phyloP scores from a whole-genome alignment of 2,329 filamentous ascomycete genomes.

The Ophiostoma sp. region DNA sequence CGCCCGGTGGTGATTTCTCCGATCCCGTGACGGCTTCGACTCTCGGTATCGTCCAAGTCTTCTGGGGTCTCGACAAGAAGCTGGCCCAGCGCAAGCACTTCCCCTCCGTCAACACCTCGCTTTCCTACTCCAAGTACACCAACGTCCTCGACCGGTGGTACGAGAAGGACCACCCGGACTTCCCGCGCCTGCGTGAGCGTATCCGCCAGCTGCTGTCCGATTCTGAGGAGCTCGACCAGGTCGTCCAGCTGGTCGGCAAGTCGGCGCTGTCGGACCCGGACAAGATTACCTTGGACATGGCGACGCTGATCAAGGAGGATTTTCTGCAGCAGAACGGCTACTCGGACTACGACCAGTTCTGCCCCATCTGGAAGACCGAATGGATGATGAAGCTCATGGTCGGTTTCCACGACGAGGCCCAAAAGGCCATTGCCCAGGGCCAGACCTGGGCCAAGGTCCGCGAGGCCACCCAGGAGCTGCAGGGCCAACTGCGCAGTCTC shows the following conservation, averaged over 20 bases:
- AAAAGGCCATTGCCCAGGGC: slow-evolving; percentile 90
- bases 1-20: slow-evolving; percentile 97
- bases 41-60: slow-evolving; percentile 96
- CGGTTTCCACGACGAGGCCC: slow-evolving; percentile 94
- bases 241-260: slow-evolving; percentile 97
- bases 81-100: slow-evolving; percentile 98
- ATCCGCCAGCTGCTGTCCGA: slow-evolving; percentile 92
- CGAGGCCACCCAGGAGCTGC: slow-evolving; percentile 84
- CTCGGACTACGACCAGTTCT: slow-evolving; percentile 98
- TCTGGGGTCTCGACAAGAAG: slow-evolving; percentile 99
- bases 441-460: slow-evolving; percentile 91
- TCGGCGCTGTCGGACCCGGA: slow-evolving; percentile 92
- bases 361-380: slow-evolving; percentile 98
- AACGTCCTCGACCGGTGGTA: slow-evolving; percentile 88
- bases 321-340: slow-evolving; percentile 99
- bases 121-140: slow-evolving; percentile 97
- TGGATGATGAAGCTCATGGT: slow-evolving; percentile 99
- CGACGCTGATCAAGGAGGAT: slow-evolving; percentile 92
- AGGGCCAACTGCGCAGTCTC: slow-evolving; percentile 81
- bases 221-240: slow-evolving; percentile 96
- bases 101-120: slow-evolving; percentile 92
- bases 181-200: slow-evolving; percentile 86
- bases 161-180: slow-evolving; percentile 89
- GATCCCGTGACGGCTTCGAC: slow-evolving; percentile 95
- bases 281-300: slow-evolving; percentile 96